Percentiles rank a stretch among this genome's conserved stretches.
Conservation (phyloP, 2,329 filamentous ascomycete species). For the Fusarium anguioides region DNA sequence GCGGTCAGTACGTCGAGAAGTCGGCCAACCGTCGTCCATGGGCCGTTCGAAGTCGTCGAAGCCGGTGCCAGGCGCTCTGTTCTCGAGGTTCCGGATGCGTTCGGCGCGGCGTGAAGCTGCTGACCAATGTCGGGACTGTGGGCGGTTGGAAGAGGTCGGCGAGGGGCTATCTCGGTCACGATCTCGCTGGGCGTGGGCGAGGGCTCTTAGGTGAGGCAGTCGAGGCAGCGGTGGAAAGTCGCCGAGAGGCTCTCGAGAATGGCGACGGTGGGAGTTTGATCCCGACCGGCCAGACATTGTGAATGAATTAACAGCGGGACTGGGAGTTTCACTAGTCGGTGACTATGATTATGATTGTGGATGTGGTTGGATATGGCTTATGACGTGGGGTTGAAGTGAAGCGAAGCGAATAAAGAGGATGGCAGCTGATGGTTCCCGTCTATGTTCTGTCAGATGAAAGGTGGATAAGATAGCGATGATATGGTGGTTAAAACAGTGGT, state of each 20-base stretch:
- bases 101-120: slow-evolving; percentile 50
- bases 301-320: slow-evolving; percentile 22
- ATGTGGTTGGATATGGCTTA: slow-evolving; percentile 13
- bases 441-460: slow-evolving; percentile 22
- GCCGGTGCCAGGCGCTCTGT: slow-evolving; percentile 37
- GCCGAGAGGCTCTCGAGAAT: slow-evolving; percentile 46
- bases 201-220: slow-evolving; percentile 49
- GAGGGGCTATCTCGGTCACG: slow-evolving; percentile 45
- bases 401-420: slow-evolving; percentile 23
- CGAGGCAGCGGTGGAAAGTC: slow-evolving; percentile 50
- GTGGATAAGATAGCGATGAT: slow-evolving; percentile 7
- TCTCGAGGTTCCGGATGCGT: slow-evolving; percentile 51
- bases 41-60: slow-evolving; percentile 46
- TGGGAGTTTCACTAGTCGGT: slow-evolving; percentile 22
- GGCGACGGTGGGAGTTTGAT: slow-evolving; percentile 47
- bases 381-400: slow-evolving; percentile 35
- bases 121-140: slow-evolving; percentile 44
- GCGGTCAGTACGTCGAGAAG: slow-evolving; percentile 42
- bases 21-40: slow-evolving; percentile 45
- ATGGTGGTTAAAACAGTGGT: not conserved
- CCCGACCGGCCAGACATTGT: slow-evolving; percentile 51
- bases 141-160: slow-evolving; percentile 35
- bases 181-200: slow-evolving; percentile 45
- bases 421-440: slow-evolving; percentile 18
- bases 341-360: slow-evolving; percentile 12